Evolutionary conservation across 2,329 filamentous ascomycete species (phyloP).

Genomic region (Aspergillus intermedius): DNA sequence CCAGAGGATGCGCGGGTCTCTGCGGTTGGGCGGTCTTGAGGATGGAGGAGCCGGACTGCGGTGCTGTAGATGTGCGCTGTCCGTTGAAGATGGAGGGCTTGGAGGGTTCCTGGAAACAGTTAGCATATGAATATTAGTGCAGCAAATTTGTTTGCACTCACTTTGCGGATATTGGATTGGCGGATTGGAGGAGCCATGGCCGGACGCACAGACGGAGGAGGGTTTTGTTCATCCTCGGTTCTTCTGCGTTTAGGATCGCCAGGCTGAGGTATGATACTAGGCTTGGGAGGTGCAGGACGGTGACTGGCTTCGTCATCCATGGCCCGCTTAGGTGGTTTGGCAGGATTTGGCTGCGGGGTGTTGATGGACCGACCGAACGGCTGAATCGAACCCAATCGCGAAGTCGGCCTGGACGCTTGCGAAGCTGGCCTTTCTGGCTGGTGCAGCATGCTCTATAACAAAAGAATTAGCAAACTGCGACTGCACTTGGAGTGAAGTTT

Average conservation of each 20-base stretch:
- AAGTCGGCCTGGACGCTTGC: constrained; percentile 44
- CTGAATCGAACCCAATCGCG: constrained; percentile 41
- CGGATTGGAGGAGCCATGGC: constrained; percentile 80
- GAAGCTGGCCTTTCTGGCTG: constrained; percentile 25
- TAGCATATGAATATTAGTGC: not conserved
- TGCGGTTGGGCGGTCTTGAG: constrained; percentile 47
- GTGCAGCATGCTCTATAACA: constrained; percentile 16
- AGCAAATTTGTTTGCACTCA: constrained; percentile 32
- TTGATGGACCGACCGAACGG: constrained; percentile 57
- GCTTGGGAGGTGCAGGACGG: constrained; percentile 33
- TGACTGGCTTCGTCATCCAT: constrained; percentile 56
- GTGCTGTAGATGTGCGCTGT: constrained; percentile 28
- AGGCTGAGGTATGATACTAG: constrained; percentile 53
- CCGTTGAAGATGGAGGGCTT: constrained; percentile 38
- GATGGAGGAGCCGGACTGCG: constrained; percentile 25
- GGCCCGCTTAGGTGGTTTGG: constrained; percentile 67
- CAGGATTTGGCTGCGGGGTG: constrained; percentile 58
- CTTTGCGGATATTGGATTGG: constrained; percentile 69
- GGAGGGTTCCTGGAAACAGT: constrained; percentile 18
- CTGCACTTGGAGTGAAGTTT: not conserved
- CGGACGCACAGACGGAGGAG: constrained; percentile 54
- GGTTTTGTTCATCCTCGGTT: constrained; percentile 64
- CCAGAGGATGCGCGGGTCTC: constrained; percentile 63
- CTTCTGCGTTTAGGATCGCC: constrained; percentile 72
- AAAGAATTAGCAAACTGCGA: constrained; percentile 2